Evolutionary conservation across 495 filamentous ascomycete species (phyloP), one percentile per base, ranked within the genome.

Genomic region (Aeminium ludgeri): DNA sequence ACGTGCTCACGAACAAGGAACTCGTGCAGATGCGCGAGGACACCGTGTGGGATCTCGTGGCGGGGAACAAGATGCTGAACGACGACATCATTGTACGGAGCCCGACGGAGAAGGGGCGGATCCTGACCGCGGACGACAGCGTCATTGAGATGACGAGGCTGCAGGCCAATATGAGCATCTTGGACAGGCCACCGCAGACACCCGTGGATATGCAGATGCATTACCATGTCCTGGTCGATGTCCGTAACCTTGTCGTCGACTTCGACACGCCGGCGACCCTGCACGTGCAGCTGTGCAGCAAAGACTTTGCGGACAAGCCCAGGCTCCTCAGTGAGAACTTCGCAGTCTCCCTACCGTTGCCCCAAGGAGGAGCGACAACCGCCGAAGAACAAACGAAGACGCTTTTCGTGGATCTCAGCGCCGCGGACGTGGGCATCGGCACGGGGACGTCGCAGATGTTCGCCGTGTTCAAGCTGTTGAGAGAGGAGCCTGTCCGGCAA

Each of bases 61-160:
- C 68, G 10, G 89, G 85, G 20, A 99, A 96, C 58, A 95, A 94
- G 59, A 69, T 94, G 53, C 77, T 95, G 28, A 79, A 73, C 30
- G 79, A 80, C 18, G 86, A 96, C 49, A 76, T 95, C 16, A 92
- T 99, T 57, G 89, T 99, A 32, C 73, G 89, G 16, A 86, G 89
- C 59, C 84, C 87, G 1, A 68, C 68, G 8, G 73, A 82, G 49
- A 66, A 76, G n/a, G 89, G 89, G 23, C 72, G 85, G 18, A 71
- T 96, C 27, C 60, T 99, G 35, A 94, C 85, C 0, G 82, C 80
- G 1, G 82, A 93, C 30, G 89, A 99, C 57, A 93, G 87, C 0
- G 82, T 84, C 29, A 76, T 96, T 27, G 85, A 94, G 44, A 72
- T 96, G 47, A 85, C 86, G 16, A 82, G 74, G 51, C 66, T 95